Percentiles rank a stretch among this genome's conserved stretches.
Evolutionary conservation across 257 asterid species (phyloP).

Genomic region (Solanum sitiens): DNA sequence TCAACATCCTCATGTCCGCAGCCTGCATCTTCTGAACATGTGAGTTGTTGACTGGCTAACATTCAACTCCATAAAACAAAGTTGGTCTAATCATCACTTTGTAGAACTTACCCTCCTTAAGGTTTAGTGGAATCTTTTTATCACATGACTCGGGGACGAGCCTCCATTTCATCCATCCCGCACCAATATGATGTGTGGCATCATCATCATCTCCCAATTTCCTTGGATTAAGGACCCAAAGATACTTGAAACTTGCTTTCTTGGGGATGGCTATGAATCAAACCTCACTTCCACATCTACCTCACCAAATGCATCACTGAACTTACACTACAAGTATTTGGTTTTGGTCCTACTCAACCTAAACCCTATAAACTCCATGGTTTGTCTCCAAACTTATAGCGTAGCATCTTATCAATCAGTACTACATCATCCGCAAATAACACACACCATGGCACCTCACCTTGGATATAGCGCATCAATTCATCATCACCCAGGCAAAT

Average conservation of each 20-base stretch:
- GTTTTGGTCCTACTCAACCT: neutral
- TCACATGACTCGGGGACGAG: neutral
- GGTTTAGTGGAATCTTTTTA: neutral
- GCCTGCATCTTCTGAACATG: neutral
- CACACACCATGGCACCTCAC: neutral
- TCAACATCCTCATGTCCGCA: neutral
- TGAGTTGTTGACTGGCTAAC: neutral
- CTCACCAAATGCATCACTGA: neutral
- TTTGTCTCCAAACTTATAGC: neutral
- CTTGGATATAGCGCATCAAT: neutral
- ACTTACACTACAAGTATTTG: neutral
- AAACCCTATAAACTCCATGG: neutral
- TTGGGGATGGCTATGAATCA: neutral
- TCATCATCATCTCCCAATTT: neutral
- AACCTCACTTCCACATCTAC: neutral
- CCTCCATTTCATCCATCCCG: neutral
- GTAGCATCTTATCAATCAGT: neutral
- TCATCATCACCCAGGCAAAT: neutral
- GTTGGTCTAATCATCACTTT: neutral
- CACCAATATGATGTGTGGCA: neutral
- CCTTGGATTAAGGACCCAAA: neutral
- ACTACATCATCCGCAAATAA: neutral
- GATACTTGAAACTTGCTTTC: neutral
- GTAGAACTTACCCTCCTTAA: neutral
- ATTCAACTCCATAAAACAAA: neutral